A percentile compares a stretch with the other conserved stretches of the same genome.
These are phyloP conservation scores for Eragrostis nindensis DNA, from an alignment of 176 grass and related monocot genomes.

Conservation along the genomic window DNA sequence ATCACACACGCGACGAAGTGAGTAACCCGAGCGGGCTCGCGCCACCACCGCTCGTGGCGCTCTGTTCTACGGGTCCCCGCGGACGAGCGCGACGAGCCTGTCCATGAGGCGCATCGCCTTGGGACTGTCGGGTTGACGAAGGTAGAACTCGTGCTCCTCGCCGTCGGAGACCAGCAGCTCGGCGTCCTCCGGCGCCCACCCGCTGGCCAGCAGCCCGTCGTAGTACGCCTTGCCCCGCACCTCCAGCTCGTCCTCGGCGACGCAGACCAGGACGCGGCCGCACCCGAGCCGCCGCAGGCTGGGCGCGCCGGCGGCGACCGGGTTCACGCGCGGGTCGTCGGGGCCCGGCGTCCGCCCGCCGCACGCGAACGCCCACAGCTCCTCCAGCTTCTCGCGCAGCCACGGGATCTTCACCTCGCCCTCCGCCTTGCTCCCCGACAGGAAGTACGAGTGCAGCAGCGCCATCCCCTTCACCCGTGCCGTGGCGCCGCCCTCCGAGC, in stretches of 20 bases:
- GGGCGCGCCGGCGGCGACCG: slow-evolving; percentile 36
- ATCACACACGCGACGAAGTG: background rate
- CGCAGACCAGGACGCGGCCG: slow-evolving; percentile 10
- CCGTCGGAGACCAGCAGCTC: slow-evolving; percentile 23
- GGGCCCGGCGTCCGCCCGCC: background rate
- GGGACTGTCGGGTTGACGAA: slow-evolving; percentile 8
- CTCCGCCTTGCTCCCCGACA: background rate
- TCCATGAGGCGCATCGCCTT: slow-evolving; percentile 45
- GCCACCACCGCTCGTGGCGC: background rate
- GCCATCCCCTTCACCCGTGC: slow-evolving; percentile 24
- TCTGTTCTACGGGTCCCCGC: background rate
- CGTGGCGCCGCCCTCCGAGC: background rate
- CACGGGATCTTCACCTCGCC: slow-evolving; percentile 23
- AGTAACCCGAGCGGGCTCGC: background rate
- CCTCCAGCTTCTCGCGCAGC: slow-evolving; percentile 33
- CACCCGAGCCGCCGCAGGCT: slow-evolving; percentile 39
- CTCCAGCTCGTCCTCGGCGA: slow-evolving; percentile 36
- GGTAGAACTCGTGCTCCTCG: slow-evolving; percentile 46
- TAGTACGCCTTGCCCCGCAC: slow-evolving; percentile 21
- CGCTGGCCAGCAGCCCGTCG: slow-evolving; percentile 32
- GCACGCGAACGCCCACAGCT: slow-evolving; percentile 41
- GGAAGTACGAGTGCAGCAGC: slow-evolving; percentile 50
- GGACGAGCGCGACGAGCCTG: background rate
- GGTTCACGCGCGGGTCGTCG: slow-evolving; percentile 47
- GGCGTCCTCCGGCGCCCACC: slow-evolving; percentile 27